Conservation (phyloP, 345 rosid genomes). For the Euphorbia pulcherrima region DNA sequence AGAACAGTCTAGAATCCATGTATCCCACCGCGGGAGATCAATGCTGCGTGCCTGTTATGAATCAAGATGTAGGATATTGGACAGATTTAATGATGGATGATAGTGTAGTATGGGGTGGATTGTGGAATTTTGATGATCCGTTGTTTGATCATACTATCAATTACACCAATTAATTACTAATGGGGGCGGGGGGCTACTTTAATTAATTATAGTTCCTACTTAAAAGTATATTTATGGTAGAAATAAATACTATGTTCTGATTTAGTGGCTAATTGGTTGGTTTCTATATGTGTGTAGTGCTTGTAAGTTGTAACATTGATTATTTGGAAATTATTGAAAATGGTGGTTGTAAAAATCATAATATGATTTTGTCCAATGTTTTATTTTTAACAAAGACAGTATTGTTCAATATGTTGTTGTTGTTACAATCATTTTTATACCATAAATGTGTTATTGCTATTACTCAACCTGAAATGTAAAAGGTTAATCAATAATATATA, state of each 20-base stretch:
- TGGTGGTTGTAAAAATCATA: too few species aligned
- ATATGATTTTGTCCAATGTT: too few species aligned
- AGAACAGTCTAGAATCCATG: slow-evolving; percentile 18
- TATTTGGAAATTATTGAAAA: neutral
- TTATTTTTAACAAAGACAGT: too few species aligned
- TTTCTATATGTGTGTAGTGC: neutral
- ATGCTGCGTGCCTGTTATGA: slow-evolving; percentile 29
- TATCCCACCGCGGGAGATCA: slow-evolving; percentile 29
- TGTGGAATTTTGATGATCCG: slow-evolving; percentile 38
- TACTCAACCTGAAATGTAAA: too few species aligned
- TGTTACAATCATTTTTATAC: too few species aligned
- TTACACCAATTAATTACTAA: slow-evolving; percentile 15
- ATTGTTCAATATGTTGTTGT: too few species aligned
- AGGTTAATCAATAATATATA: too few species aligned
- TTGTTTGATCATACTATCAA: slow-evolving; percentile 5
- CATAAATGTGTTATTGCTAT: too few species aligned
- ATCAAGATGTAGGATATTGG: slow-evolving; percentile 26
- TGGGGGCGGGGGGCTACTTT: slow-evolving; percentile 45
- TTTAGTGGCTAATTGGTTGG: neutral
- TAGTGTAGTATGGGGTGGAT: slow-evolving; percentile 25
- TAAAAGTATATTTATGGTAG: slow-evolving; percentile 5
- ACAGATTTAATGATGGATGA: slow-evolving; percentile 31
- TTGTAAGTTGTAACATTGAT: slow-evolving; percentile 10
- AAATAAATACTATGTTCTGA: neutral
- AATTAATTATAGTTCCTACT: slow-evolving; percentile 20